Percentiles rank a stretch among this genome's conserved stretches.
phyloP scores from a whole-genome alignment of 148 eudicot genomes.

The Rhododendron simsii region DNA sequence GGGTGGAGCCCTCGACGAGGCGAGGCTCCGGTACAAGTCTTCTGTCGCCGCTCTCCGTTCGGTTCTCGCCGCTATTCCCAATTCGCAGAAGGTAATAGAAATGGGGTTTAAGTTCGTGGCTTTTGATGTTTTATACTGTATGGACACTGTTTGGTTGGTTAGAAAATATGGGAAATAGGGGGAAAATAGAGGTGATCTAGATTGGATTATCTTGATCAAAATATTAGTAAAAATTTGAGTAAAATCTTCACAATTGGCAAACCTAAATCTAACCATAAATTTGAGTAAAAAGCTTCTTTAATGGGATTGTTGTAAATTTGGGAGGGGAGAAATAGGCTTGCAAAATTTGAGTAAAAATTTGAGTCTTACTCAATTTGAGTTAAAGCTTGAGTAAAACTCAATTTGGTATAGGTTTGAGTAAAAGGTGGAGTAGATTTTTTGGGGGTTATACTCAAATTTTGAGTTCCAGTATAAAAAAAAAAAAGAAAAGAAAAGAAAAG shows the following conservation, averaged over 20 bases:
- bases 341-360: no score
- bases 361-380: no score
- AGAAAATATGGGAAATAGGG: neutral
- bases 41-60: constrained; percentile 63
- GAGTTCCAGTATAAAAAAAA: neutral
- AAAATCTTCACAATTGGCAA: neutral
- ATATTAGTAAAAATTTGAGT: neutral
- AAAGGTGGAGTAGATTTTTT: neutral
- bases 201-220: neutral
- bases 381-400: no score
- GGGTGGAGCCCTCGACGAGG: constrained; percentile 82
- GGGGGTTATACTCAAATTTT: neutral
- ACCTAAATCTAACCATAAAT: no score
- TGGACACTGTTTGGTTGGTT: neutral
- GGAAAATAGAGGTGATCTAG: neutral
- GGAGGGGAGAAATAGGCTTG: no score
- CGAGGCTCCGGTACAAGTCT: constrained; percentile 68
- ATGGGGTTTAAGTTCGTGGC: neutral
- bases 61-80: constrained; percentile 60
- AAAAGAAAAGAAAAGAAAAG: no score
- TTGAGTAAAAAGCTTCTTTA: no score
- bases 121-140: neutral
- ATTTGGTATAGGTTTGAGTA: neutral
- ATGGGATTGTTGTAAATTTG: no score
- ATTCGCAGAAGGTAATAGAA: constrained; percentile 42